Base-by-base conservation (phyloP, 2,329 filamentous ascomycete species). In the Microsporum canis region DNA sequence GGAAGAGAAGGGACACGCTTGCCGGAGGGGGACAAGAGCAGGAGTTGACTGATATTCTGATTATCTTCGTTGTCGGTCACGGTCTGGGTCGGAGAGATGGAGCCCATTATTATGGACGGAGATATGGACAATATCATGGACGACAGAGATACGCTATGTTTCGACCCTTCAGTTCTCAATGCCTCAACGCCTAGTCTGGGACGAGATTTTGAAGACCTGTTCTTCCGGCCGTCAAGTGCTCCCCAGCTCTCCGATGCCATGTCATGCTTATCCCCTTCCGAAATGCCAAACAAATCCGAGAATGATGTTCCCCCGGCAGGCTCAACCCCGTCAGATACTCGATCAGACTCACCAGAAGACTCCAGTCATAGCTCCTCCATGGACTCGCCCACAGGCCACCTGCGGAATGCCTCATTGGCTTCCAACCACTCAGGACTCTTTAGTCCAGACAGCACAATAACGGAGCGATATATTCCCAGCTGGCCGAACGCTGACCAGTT, bases 261-360 rank as follows among this genome's bases (percentile, higher is more conserved):
- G 55, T 60, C 58, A 17, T 63, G 58, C 53, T 45, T 64, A 10
- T 62, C 63, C n/a, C 59, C 59, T 36, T n/a, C 58, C 43, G 60
- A 63, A 43, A 38, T 62, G n/a, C 33, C 43, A 47, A 49, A 59
- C 31, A 62, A 61, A 29, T 29, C 41, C 4, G n/a, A 61, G 34
- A 23, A 31, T 12, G 55, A 49, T 29, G 29, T 60, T 23, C 58
- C 63, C 33, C 61, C 64, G 17, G 68, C 69, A 17, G 66, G 72
- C 59, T 64, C 71, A 14, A 65, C 72, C 63, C 61, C 71, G 31
- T 68, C 74, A 17, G 70, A 76, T 60, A 75, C 74, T 3, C 72
- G 74, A n/a, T 74, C 73, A n/a, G 76, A 76, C 58, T 79, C 77
- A 3, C 71, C 72, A 1, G 76, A 74, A 60, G 71, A 72, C 45